A percentile compares a stretch with the other conserved stretches of the same genome.
phyloP scores from a whole-genome alignment of 2,329 filamentous ascomycete genomes.

The Penicillium sp. region DNA sequence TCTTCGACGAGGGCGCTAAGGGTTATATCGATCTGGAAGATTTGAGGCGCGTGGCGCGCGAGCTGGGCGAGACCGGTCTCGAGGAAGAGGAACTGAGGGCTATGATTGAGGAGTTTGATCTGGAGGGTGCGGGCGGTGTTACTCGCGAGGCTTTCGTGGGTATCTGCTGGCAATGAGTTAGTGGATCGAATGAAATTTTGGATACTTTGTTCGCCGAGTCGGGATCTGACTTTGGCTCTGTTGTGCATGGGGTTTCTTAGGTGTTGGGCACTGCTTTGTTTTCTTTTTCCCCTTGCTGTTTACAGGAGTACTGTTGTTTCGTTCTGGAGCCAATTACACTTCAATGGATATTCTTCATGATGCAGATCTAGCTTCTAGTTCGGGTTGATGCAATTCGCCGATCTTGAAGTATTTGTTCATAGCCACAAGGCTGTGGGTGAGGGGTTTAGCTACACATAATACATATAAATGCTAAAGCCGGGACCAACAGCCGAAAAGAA shows the following conservation, averaged over 20 bases:
- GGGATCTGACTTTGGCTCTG: constrained; percentile 3
- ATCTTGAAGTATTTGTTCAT: neutral
- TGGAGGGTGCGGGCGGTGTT: constrained; percentile 84
- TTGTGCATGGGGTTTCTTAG: constrained; percentile 10
- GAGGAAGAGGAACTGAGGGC: constrained; percentile 89
- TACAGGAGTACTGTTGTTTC: constrained; percentile 1
- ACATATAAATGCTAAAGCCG: neutral
- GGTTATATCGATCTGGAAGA: constrained; percentile 89
- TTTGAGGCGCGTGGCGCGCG: constrained; percentile 80
- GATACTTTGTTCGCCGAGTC: neutral
- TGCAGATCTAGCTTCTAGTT: neutral
- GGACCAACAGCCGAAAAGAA: neutral
- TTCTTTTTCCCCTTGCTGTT: neutral
- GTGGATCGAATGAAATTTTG: too few species aligned
- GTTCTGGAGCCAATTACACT: neutral
- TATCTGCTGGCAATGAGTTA: constrained; percentile 60
- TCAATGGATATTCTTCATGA: neutral
- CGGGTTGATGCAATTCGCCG: too few species aligned
- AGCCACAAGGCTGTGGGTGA: neutral
- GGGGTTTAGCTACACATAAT: neutral
- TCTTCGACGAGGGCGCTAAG: constrained; percentile 93
- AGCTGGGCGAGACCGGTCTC: constrained; percentile 82
- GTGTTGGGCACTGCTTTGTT: constrained; percentile 11
- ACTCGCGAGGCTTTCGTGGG: constrained; percentile 65
- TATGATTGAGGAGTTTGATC: constrained; percentile 98